Conservation (phyloP, 2,329 filamentous ascomycete species). For the Lomentospora prolificans region DNA sequence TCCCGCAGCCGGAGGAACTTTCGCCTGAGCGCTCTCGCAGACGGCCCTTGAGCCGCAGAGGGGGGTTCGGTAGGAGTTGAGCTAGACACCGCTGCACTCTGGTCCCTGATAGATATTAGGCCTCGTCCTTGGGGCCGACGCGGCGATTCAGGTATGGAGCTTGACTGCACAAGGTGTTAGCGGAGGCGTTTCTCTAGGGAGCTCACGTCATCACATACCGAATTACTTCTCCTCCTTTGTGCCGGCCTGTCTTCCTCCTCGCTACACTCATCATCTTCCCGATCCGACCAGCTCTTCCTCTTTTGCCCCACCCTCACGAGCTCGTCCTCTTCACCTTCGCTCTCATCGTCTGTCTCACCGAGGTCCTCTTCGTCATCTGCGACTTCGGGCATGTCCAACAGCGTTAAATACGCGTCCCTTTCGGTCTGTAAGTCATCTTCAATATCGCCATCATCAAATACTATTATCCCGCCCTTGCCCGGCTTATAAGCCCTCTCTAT, state of each 20-base stretch:
- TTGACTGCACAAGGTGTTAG: slow-evolving; percentile 39
- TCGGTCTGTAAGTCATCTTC: slow-evolving; percentile 69
- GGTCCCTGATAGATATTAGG: slow-evolving; percentile 44
- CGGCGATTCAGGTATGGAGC: slow-evolving; percentile 56
- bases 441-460: slow-evolving; percentile 94
- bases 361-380: slow-evolving; percentile 56
- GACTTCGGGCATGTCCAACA: slow-evolving; percentile 83
- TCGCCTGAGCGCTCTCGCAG: slow-evolving; percentile 60
- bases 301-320: slow-evolving; percentile 48
- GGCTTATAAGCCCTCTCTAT: slow-evolving; percentile 64
- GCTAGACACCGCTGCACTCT: slow-evolving; percentile 35
- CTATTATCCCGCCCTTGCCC: slow-evolving; percentile 78
- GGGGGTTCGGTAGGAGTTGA: slow-evolving; percentile 37
- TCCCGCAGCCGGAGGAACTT: slow-evolving; percentile 65
- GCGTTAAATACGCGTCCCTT: slow-evolving; percentile 71
- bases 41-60: slow-evolving; percentile 49
- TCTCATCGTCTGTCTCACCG: slow-evolving; percentile 48
- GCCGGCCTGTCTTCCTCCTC: slow-evolving; percentile 67
- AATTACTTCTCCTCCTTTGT: slow-evolving; percentile 80
- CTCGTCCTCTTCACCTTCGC: slow-evolving; percentile 45
- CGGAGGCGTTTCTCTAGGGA: neutral
- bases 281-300: slow-evolving; percentile 69
- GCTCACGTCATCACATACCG: slow-evolving; percentile 40
- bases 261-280: slow-evolving; percentile 58
- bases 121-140: slow-evolving; percentile 50